phyloP scores from a whole-genome alignment of 1,284 basidiomycete species.

The Boletus semigastroideus region DNA sequence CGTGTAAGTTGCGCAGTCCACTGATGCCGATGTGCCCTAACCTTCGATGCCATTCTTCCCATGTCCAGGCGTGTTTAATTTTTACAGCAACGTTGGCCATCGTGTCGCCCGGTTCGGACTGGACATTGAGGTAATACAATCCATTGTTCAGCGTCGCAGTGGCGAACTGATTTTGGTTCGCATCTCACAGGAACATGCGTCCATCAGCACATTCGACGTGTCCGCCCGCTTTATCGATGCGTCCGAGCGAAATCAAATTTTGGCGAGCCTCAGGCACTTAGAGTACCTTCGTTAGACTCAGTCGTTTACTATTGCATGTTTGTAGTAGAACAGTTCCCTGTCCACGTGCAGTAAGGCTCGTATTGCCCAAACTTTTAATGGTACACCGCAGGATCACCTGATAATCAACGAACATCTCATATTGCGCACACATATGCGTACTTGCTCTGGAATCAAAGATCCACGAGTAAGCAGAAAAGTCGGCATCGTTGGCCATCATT shows the following conservation, averaged over 20 bases:
- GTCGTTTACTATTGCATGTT: no score
- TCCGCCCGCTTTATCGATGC: no score
- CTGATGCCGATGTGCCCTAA: neutral
- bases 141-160: no score
- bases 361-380: no score
- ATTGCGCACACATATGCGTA: neutral
- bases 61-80: no score
- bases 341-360: no score
- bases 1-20: neutral
- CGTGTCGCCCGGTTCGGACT: no score
- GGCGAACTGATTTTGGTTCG: neutral
- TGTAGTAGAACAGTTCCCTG: no score
- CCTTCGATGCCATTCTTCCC: no score
- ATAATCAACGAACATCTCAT: neutral
- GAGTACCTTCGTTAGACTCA: neutral
- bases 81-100: no score
- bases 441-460: neutral
- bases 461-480: neutral
- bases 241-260: neutral
- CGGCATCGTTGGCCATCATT: neutral
- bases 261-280: neutral
- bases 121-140: no score
- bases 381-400: neutral
- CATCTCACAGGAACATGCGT: neutral
- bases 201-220: no score